A percentile compares a stretch with the other conserved stretches of the same genome.
Evolutionary conservation across 306 rosid species (phyloP).

Genomic region (Parietaria judaica): DNA sequence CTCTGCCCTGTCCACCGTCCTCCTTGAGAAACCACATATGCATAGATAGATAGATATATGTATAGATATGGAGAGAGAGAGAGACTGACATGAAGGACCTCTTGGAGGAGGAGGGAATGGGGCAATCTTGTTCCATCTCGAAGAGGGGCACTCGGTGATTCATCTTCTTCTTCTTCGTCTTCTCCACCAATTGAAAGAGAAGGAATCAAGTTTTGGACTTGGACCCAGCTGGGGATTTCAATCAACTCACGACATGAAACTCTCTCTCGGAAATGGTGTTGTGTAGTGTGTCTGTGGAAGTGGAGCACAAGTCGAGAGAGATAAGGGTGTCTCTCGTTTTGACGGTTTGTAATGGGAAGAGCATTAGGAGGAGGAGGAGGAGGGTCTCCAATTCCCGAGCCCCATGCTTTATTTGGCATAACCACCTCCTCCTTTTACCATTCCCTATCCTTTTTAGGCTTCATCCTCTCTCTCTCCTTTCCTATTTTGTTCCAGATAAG

Average conservation of each 20-base stretch:
- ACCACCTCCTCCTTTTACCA: neutral
- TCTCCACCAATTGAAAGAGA: neutral
- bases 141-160: slow-evolving; percentile 68
- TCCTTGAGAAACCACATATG: neutral
- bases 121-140: slow-evolving; percentile 38
- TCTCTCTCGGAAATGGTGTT: no score
- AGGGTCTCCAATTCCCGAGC: slow-evolving; percentile 11
- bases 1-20: slow-evolving; percentile 37
- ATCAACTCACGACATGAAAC: no score
- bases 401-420: slow-evolving; percentile 4
- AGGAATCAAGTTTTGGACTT: neutral
- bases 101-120: slow-evolving; percentile 32
- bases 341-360: slow-evolving; percentile 11
- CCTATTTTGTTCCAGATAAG: no score
- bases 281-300: no score
- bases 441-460: no score
- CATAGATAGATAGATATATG: neutral
- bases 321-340: slow-evolving; percentile 8
- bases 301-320: no score
- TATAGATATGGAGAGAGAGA: neutral
- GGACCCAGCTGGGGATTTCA: no score
- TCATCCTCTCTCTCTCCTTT: no score
- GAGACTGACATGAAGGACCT: slow-evolving; percentile 39
- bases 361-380: neutral
- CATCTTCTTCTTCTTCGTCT: slow-evolving; percentile 24